A percentile compares a stretch with the other conserved stretches of the same genome.
phyloP scores from a whole-genome alignment of 371 early-diverging fungal species.

The Rhizopus sp. region DNA sequence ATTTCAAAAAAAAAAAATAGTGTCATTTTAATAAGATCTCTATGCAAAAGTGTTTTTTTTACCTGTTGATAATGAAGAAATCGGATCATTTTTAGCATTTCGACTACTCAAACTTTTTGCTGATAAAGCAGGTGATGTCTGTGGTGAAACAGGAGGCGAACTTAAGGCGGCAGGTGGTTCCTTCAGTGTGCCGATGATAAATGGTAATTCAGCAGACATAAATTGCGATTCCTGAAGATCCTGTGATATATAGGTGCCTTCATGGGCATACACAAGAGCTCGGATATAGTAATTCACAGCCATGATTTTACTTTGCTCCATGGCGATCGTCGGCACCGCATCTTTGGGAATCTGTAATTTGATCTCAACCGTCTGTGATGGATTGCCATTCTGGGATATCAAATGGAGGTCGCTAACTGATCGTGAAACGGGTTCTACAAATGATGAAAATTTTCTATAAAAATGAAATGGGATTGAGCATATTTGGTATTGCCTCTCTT shows the following conservation, averaged over 20 bases:
- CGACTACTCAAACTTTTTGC: neutral
- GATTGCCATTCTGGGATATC: neutral
- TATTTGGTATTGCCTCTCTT: neutral
- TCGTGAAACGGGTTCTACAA: slow-evolving; percentile 1
- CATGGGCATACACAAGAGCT: slow-evolving; percentile 21
- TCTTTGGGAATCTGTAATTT: slow-evolving; percentile 22
- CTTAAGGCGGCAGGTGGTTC: neutral
- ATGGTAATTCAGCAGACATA: slow-evolving; percentile 24
- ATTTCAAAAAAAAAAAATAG: too few relatives aligned
- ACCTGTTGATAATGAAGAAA: neutral
- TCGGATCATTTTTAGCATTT: neutral
- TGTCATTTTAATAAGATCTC: too few relatives aligned
- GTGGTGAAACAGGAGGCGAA: neutral
- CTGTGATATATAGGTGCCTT: slow-evolving; percentile 15
- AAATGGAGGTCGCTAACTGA: neutral
- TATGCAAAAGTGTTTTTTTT: neutral
- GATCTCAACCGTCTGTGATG: slow-evolving; percentile 6
- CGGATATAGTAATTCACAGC: slow-evolving; percentile 23
- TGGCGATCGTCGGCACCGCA: slow-evolving; percentile 19
- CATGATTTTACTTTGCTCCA: slow-evolving; percentile 23
- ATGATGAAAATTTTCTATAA: slow-evolving; percentile 2
- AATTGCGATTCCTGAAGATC: slow-evolving; percentile 16
- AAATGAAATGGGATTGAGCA: neutral
- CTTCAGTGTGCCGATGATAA: slow-evolving; percentile 19
- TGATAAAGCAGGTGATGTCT: neutral